A percentile compares a stretch with the other conserved stretches of the same genome.
phyloP scores from a whole-genome alignment of 768 basidiomycete genomes.

The Suillus subluteus region DNA sequence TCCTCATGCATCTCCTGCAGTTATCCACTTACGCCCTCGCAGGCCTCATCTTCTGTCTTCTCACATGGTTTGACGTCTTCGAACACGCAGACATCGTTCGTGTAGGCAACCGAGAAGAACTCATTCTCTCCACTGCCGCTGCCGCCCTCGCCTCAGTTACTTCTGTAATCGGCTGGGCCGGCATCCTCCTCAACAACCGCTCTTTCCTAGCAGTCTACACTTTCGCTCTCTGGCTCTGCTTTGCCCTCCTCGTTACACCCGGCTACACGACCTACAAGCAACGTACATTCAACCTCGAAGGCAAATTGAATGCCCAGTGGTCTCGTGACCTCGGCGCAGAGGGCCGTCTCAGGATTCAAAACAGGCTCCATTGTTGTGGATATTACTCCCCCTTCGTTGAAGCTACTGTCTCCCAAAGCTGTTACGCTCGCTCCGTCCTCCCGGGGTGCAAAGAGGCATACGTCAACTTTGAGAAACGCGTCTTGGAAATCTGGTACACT shows the following conservation, averaged over 20 bases:
- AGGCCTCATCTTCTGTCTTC: slow-evolving; percentile 64
- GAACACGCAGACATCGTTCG: slow-evolving; percentile 70
- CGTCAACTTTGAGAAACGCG: slow-evolving; percentile 55
- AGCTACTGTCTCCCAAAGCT: slow-evolving; percentile 73
- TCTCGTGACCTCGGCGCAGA: slow-evolving; percentile 58
- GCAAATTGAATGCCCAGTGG: slow-evolving; percentile 82
- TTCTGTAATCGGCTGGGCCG: slow-evolving; percentile 75
- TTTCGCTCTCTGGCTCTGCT: slow-evolving; percentile 73
- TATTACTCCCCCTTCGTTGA: slow-evolving; percentile 82
- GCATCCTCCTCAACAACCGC: slow-evolving; percentile 83
- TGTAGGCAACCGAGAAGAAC: slow-evolving; percentile 67
- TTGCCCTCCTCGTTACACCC: slow-evolving; percentile 70
- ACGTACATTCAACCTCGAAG: slow-evolving; percentile 77
- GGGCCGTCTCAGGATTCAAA: slow-evolving; percentile 71
- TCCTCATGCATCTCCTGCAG: slow-evolving; percentile 29
- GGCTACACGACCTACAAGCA: slow-evolving; percentile 82
- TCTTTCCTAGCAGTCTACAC: slow-evolving; percentile 78
- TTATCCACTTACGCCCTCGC: slow-evolving; percentile 63
- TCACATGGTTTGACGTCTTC: slow-evolving; percentile 82
- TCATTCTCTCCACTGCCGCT: slow-evolving; percentile 72
- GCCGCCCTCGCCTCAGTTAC: slow-evolving; percentile 63
- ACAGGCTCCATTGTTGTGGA: slow-evolving; percentile 78
- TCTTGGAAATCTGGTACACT: slow-evolving; percentile 68
- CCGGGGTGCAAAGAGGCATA: slow-evolving; percentile 77
- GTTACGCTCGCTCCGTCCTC: slow-evolving; percentile 70